phyloP scores from a whole-genome alignment of 1,284 basidiomycete species.

The Cutaneotrichosporon sp. region DNA sequence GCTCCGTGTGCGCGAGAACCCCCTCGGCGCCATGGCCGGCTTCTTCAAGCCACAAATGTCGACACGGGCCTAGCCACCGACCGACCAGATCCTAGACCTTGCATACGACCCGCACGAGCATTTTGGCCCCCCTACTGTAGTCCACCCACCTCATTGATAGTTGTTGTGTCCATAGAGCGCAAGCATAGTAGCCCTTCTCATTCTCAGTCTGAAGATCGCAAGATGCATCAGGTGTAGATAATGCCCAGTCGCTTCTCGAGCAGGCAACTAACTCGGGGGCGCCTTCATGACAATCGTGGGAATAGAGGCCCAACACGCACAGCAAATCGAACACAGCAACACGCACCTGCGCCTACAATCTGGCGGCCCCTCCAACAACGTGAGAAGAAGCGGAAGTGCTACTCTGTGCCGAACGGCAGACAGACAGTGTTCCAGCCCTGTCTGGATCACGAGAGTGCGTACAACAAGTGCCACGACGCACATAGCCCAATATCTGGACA shows the following conservation, averaged over 20 bases:
- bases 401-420: too few relatives aligned
- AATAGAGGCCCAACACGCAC: background rate
- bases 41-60: conserved; percentile 21
- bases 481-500: too few relatives aligned
- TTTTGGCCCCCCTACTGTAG: background rate
- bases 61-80: background rate
- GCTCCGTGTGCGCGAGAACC: conserved; percentile 27
- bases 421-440: too few relatives aligned
- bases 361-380: too few relatives aligned
- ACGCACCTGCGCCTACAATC: too few relatives aligned
- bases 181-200: background rate
- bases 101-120: background rate
- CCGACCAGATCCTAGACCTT: background rate
- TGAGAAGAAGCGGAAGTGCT: too few relatives aligned
- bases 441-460: too few relatives aligned
- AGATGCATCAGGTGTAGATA: conserved; percentile 55
- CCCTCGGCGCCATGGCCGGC: conserved; percentile 22
- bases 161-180: conserved; percentile 4
- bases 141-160: conserved; percentile 2
- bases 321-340: too few relatives aligned
- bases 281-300: too few relatives aligned
- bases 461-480: too few relatives aligned
- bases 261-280: too few relatives aligned
- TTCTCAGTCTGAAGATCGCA: conserved; percentile 1
- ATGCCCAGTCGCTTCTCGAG: background rate